These are phyloP conservation scores for Amauroascus verrucosus DNA, from an alignment of 2,329 filamentous ascomycete genomes.

Conservation along the genomic window DNA sequence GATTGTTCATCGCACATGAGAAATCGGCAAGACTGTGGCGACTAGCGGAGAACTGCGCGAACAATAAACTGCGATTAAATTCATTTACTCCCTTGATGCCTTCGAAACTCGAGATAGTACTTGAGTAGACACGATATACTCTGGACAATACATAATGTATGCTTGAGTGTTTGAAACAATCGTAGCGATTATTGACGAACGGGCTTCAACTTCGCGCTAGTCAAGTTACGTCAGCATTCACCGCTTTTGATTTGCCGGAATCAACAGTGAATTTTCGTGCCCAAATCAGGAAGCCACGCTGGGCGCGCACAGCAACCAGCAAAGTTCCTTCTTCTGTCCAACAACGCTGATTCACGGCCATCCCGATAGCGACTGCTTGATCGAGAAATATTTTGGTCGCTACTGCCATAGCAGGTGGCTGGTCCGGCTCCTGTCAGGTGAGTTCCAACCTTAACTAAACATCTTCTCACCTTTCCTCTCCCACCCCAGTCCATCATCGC, in stretches of 20 bases:
- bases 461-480: not conserved
- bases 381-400: not conserved
- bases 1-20: no score
- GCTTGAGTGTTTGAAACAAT: no score
- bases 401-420: not conserved
- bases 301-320: slow-evolving; percentile 2
- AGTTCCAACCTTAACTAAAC: not conserved
- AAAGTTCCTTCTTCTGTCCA: not conserved
- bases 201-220: not conserved
- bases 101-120: no score
- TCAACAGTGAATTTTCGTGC: not conserved
- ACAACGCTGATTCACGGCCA: not conserved
- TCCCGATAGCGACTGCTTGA: not conserved
- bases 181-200: no score
- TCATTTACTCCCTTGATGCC: no score
- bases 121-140: no score
- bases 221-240: not conserved
- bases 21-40: no score
- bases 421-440: not conserved
- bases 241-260: not conserved
- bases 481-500: not conserved
- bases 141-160: no score
- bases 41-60: no score
- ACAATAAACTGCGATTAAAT: no score
- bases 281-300: not conserved